These are phyloP conservation scores for Oenanthe javanica DNA, from an alignment of 140 eudicot genomes.

Conservation along the genomic window DNA sequence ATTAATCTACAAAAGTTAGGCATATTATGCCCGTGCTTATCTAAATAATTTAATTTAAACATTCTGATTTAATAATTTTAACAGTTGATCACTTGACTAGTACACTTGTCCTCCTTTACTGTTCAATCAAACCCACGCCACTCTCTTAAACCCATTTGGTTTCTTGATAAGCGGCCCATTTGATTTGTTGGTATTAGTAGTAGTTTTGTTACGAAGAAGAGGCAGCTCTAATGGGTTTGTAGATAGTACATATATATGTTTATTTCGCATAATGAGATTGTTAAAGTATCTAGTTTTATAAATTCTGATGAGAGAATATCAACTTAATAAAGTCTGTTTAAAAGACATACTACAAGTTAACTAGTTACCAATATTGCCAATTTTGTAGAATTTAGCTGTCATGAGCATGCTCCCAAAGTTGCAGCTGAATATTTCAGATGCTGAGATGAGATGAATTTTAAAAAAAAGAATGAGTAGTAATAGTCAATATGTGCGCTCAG, in stretches of 20 bases:
- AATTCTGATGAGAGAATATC: not conserved
- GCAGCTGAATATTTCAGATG: too few species aligned
- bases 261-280: not conserved
- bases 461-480: too few species aligned
- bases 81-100: not conserved
- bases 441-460: too few species aligned
- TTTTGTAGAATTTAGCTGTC: not conserved
- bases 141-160: not conserved
- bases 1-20: not conserved
- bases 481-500: too few species aligned
- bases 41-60: too few species aligned
- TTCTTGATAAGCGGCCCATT: slow-evolving; percentile 3
- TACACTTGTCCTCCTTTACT: not conserved
- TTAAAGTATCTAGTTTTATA: not conserved
- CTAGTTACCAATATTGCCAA: not conserved
- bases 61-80: too few species aligned
- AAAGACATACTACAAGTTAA: not conserved
- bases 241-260: not conserved
- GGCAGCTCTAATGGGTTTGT: slow-evolving; percentile 29
- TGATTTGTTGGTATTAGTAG: slow-evolving; percentile 3
- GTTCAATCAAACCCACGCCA: not conserved
- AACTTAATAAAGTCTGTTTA: not conserved
- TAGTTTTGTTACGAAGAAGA: slow-evolving; percentile 34
- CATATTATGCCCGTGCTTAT: not conserved
- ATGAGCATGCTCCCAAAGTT: too few species aligned